Evolutionary conservation across 78 protist species (phyloP).

Genomic region (Chrysochromulina parva): DNA sequence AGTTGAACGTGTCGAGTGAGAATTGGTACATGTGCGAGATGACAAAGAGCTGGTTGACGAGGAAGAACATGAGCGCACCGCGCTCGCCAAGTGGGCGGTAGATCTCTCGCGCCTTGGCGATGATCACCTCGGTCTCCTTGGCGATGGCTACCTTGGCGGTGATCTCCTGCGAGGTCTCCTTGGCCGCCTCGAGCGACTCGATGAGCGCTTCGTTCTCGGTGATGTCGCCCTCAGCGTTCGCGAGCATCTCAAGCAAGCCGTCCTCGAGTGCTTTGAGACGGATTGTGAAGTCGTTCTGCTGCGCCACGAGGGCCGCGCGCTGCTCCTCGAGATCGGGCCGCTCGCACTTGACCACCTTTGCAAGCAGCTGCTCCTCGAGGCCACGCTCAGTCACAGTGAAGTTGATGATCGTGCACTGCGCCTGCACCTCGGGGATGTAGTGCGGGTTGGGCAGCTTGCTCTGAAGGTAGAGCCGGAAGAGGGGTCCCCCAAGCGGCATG

Average conservation of each 20-base stretch:
- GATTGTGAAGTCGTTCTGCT: conserved; percentile 75
- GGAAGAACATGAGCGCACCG: conserved; percentile 78
- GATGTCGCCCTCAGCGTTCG: conserved; percentile 74
- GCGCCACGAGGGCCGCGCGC: conserved; percentile 46
- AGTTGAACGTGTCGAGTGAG: conserved; percentile 58
- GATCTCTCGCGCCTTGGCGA: conserved; percentile 58
- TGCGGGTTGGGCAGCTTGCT: conserved; percentile 85
- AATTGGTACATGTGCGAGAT: conserved; percentile 81
- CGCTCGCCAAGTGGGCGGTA: conserved; percentile 81
- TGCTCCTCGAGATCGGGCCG: conserved; percentile 78
- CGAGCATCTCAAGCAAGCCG: conserved; percentile 66
- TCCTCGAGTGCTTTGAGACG: conserved; percentile 54
- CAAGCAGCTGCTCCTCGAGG: conserved; percentile 91
- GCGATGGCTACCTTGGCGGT: conserved; percentile 56
- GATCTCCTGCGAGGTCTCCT: conserved; percentile 67
- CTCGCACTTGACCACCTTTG: conserved; percentile 81
- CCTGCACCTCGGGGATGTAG: conserved; percentile 85
- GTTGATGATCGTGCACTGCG: conserved; percentile 84
- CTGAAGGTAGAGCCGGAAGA: conserved; percentile 74
- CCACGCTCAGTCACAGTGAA: conserved; percentile 86
- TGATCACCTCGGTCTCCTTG: conserved; percentile 48
- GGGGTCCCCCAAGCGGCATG: background rate
- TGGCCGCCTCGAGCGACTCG: conserved; percentile 75
- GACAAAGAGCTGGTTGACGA: conserved; percentile 60
- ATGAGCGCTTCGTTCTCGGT: conserved; percentile 70